Evolutionary conservation across 2,329 filamentous ascomycete genomes (phyloP).

Genomic region (Coniella vitis): DNA sequence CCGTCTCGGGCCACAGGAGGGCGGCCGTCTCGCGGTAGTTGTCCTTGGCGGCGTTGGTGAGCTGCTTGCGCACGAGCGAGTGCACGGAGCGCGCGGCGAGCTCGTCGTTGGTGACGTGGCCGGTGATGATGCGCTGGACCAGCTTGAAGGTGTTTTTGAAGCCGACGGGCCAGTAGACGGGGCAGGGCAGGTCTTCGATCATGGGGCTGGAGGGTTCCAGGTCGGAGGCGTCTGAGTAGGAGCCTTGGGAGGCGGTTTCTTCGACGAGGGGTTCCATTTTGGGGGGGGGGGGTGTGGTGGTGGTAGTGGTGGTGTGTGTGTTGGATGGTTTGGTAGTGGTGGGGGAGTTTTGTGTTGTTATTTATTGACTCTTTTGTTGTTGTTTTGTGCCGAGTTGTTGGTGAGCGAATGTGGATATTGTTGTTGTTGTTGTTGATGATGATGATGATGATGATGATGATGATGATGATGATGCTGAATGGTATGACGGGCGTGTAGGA

Average conservation of each 20-base stretch:
- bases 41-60: slow-evolving; percentile 14
- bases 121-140: slow-evolving; percentile 21
- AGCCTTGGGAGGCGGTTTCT: slow-evolving; percentile 2
- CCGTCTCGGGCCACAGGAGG: slow-evolving; percentile 14
- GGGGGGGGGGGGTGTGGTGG: not conserved
- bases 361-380: too few relatives aligned
- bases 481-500: too few relatives aligned
- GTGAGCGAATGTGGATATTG: too few relatives aligned
- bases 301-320: not conserved
- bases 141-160: slow-evolving; percentile 21
- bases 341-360: too few relatives aligned
- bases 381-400: too few relatives aligned
- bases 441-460: too few relatives aligned
- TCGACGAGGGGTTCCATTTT: slow-evolving; percentile 7
- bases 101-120: slow-evolving; percentile 22
- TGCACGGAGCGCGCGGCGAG: slow-evolving; percentile 13
- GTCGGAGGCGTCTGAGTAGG: not conserved
- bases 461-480: too few relatives aligned
- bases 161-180: slow-evolving; percentile 15
- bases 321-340: not conserved
- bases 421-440: too few relatives aligned
- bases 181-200: slow-evolving; percentile 12
- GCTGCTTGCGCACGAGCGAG: slow-evolving; percentile 15
- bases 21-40: slow-evolving; percentile 13
- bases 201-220: slow-evolving; percentile 3